phyloP scores from a whole-genome alignment of 768 basidiomycete genomes.

The Tricholoma matsutake region DNA sequence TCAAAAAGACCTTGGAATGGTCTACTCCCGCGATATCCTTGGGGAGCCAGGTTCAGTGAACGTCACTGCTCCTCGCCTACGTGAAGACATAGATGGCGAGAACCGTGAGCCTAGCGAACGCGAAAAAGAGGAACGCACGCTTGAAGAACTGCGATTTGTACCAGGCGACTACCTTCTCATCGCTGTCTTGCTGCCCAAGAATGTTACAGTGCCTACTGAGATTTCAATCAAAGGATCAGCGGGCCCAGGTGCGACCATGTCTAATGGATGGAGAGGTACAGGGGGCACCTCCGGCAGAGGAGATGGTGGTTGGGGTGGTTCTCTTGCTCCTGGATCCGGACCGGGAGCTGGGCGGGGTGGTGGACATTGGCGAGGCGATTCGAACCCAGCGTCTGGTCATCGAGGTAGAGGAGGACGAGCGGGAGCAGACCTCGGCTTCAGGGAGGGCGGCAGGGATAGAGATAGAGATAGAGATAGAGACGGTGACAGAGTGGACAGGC shows the following conservation, averaged over 20 bases:
- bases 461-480: constrained; percentile 29
- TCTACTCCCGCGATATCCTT: constrained; percentile 82
- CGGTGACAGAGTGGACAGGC: constrained; percentile 33
- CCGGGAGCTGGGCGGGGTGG: constrained; percentile 48
- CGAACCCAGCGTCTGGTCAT: constrained; percentile 44
- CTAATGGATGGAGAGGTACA: constrained; percentile 32
- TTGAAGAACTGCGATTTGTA: constrained; percentile 77
- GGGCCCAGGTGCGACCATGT: constrained; percentile 19
- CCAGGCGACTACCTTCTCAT: constrained; percentile 80
- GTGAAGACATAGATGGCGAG: constrained; percentile 45
- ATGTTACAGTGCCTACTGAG: constrained; percentile 49
- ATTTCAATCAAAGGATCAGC: constrained; percentile 49
- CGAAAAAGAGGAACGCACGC: constrained; percentile 63
- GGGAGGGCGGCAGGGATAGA: constrained; percentile 1
- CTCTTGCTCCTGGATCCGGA: constrained; percentile 29
- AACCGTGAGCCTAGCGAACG: constrained; percentile 38
- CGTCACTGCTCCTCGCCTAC: constrained; percentile 54
- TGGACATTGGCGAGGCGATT: constrained; percentile 76
- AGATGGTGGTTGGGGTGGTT: constrained; percentile 49
- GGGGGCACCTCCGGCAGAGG: constrained; percentile 35
- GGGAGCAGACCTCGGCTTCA: constrained; percentile 30
- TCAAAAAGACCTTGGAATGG: constrained; percentile 76
- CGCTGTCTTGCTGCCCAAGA: constrained; percentile 74
- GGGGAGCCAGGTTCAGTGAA: constrained; percentile 71
- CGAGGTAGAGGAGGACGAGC: constrained; percentile 33